Evolutionary conservation across 352 stramenopile species (phyloP).

Genomic region (Hyaloperonospora arabidopsidis): DNA sequence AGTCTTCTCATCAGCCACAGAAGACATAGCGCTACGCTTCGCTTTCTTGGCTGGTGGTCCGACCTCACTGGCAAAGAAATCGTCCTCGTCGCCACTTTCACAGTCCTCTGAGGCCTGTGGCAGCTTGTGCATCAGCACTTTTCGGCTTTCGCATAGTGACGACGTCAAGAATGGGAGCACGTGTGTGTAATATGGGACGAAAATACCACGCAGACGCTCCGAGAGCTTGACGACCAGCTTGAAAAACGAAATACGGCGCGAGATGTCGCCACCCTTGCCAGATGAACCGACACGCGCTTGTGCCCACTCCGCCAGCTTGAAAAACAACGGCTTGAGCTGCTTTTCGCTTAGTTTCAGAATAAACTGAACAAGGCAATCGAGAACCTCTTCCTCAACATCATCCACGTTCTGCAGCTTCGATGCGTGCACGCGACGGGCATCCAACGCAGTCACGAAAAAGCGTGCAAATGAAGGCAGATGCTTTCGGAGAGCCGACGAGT

Average conservation of each 20-base stretch:
- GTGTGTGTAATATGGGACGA: constrained; percentile 84
- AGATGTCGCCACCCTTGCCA: constrained; percentile 28
- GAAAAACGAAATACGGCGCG: constrained; percentile 71
- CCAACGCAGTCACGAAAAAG: constrained; percentile 76
- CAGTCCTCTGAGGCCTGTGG: constrained; percentile 18
- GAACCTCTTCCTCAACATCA: constrained; percentile 63
- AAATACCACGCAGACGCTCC: constrained; percentile 77
- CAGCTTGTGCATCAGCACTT: constrained; percentile 43
- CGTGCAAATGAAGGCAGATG: constrained; percentile 68
- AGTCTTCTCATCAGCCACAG: constrained; percentile 12
- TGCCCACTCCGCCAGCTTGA: constrained; percentile 78
- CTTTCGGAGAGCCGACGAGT: constrained; percentile 45
- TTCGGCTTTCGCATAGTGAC: constrained; percentile 41
- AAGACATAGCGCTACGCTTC: constrained; percentile 34
- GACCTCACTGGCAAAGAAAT: constrained; percentile 42
- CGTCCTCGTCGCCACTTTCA: constrained; percentile 31
- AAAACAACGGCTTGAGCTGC: constrained; percentile 83
- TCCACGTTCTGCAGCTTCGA: constrained; percentile 50
- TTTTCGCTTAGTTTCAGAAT: constrained; percentile 85
- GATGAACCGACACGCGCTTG: constrained; percentile 33
- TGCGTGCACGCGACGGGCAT: constrained; percentile 62
- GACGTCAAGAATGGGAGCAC: constrained; percentile 53
- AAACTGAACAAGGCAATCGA: constrained; percentile 73
- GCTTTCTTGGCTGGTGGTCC: constrained; percentile 50
- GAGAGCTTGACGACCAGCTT: constrained; percentile 76